A percentile compares a stretch with the other conserved stretches of the same genome.
Evolutionary conservation across 805 yeast genomes (phyloP).

Genomic region (Komagataella kurtzmanii): DNA sequence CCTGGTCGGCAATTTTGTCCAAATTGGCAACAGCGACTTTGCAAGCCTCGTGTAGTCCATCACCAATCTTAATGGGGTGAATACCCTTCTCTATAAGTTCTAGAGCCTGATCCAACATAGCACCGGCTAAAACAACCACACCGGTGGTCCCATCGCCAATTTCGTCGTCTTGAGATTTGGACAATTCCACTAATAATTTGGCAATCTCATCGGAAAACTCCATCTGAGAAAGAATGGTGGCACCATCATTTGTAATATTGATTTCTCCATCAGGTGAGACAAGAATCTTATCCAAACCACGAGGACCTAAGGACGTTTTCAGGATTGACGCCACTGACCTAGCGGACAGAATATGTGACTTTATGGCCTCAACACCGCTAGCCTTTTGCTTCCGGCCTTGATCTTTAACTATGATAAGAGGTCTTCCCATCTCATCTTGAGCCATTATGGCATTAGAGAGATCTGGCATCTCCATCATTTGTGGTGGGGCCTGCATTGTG

Average conservation of each 20-base stretch:
- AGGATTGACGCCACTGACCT: slow-evolving; percentile 87
- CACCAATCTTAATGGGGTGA: slow-evolving; percentile 93
- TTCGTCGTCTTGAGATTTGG: slow-evolving; percentile 94
- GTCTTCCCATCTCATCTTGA: slow-evolving; percentile 98
- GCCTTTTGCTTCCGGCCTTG: slow-evolving; percentile 35
- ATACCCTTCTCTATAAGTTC: slow-evolving; percentile 94
- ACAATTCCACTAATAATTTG: slow-evolving; percentile 82
- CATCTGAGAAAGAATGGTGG: slow-evolving; percentile 92
- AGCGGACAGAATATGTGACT: slow-evolving; percentile 88
- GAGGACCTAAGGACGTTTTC: slow-evolving; percentile 89
- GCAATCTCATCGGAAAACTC: slow-evolving; percentile 94
- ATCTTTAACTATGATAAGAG: slow-evolving; percentile 93
- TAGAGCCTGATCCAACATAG: slow-evolving; percentile 84
- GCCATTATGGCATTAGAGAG: slow-evolving; percentile 97
- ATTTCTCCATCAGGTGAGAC: slow-evolving; percentile 96
- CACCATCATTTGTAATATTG: slow-evolving; percentile 97
- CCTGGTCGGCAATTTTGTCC: slow-evolving; percentile 61
- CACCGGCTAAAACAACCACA: slow-evolving; percentile 93
- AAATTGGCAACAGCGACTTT: slow-evolving; percentile 73
- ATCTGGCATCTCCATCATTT: slow-evolving; percentile 57
- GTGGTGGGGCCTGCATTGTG: slow-evolving; percentile 10
- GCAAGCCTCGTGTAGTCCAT: slow-evolving; percentile 96
- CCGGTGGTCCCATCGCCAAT: slow-evolving; percentile 99
- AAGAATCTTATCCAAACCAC: slow-evolving; percentile 95
- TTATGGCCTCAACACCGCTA: slow-evolving; percentile 71